Evolutionary conservation across 805 yeast species (phyloP).

Genomic region (Candida krabiensis): DNA sequence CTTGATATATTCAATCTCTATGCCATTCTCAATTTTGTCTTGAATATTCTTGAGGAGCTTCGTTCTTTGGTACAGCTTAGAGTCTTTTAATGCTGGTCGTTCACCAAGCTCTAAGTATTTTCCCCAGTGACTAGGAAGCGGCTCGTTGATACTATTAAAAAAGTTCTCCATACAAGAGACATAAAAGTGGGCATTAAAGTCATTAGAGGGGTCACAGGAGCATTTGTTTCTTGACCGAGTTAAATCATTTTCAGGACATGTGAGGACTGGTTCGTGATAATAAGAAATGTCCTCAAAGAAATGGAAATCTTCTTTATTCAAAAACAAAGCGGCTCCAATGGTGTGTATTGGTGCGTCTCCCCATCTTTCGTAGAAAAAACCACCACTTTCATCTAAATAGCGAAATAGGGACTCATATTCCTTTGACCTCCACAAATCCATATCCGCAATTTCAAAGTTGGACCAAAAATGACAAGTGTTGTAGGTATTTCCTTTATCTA

Average conservation of each 20-base stretch:
- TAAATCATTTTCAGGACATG: slow-evolving; percentile 51
- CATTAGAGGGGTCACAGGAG: slow-evolving; percentile 48
- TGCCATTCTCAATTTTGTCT: slow-evolving; percentile 1
- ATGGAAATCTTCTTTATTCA: slow-evolving; percentile 49
- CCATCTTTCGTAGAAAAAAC: slow-evolving; percentile 77
- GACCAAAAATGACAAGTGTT: slow-evolving; percentile 64
- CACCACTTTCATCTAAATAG: slow-evolving; percentile 57
- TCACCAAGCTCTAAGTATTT: slow-evolving; percentile 5
- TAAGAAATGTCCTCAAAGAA: slow-evolving; percentile 62
- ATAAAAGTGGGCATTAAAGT: slow-evolving; percentile 43
- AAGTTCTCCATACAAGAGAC: slow-evolving; percentile 12
- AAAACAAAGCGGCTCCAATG: slow-evolving; percentile 56
- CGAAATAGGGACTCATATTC: slow-evolving; percentile 56
- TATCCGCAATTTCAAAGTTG: slow-evolving; percentile 64
- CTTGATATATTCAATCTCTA: slow-evolving; percentile 3
- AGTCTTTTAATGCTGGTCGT: slow-evolving; percentile 2
- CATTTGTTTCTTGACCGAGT: slow-evolving; percentile 44
- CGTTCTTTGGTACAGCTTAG: slow-evolving; percentile 6
- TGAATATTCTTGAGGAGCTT: slow-evolving; percentile 4
- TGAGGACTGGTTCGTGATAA: slow-evolving; percentile 52
- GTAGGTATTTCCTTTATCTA: slow-evolving; percentile 42
- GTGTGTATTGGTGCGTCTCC: slow-evolving; percentile 79
- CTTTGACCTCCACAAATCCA: slow-evolving; percentile 57
- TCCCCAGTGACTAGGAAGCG: slow-evolving; percentile 8
- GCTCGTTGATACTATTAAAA: slow-evolving; percentile 1